phyloP scores from a whole-genome alignment of 1,284 basidiomycete genomes.

The Anthracocystis setariae region DNA sequence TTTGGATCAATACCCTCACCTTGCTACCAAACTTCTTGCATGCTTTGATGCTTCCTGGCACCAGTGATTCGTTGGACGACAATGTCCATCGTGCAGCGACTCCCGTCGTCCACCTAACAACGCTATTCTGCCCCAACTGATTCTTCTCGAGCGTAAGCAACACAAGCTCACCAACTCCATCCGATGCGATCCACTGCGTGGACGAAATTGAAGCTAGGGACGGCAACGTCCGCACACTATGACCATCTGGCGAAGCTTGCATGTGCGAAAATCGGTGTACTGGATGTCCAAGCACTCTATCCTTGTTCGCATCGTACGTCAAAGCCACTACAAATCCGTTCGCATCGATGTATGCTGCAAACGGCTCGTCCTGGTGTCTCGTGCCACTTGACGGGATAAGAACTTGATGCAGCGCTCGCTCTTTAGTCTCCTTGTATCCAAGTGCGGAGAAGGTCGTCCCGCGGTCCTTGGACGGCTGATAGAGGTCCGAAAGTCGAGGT shows the following conservation, averaged over 20 bases:
- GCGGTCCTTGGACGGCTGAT: slow-evolving; percentile 3
- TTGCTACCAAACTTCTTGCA: slow-evolving; percentile 7
- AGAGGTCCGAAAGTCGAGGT: slow-evolving; percentile 23
- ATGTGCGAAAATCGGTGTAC: slow-evolving; percentile 22
- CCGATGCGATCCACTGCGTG: slow-evolving; percentile 26
- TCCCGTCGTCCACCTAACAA: slow-evolving; percentile 14
- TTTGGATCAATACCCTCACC: slow-evolving; percentile 21
- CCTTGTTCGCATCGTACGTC: slow-evolving; percentile 11
- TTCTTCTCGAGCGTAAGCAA: slow-evolving; percentile 17
- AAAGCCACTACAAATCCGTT: slow-evolving; percentile 36
- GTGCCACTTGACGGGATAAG: slow-evolving; percentile 20
- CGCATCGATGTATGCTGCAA: slow-evolving; percentile 43
- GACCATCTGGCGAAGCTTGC: neutral
- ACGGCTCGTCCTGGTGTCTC: slow-evolving; percentile 14
- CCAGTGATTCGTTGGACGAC: neutral
- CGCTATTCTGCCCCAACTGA: neutral
- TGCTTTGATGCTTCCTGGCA: slow-evolving; percentile 17
- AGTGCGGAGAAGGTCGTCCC: slow-evolving; percentile 15
- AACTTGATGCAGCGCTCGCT: slow-evolving; percentile 31
- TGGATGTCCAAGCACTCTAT: slow-evolving; percentile 27
- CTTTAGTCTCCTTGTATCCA: slow-evolving; percentile 50
- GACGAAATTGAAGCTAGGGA: slow-evolving; percentile 29
- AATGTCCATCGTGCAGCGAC: slow-evolving; percentile 5
- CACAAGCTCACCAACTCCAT: slow-evolving; percentile 1
- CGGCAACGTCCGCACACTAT: slow-evolving; percentile 4